Conservation (phyloP, 2,329 filamentous ascomycete genomes). For the Cadophora malorum region DNA sequence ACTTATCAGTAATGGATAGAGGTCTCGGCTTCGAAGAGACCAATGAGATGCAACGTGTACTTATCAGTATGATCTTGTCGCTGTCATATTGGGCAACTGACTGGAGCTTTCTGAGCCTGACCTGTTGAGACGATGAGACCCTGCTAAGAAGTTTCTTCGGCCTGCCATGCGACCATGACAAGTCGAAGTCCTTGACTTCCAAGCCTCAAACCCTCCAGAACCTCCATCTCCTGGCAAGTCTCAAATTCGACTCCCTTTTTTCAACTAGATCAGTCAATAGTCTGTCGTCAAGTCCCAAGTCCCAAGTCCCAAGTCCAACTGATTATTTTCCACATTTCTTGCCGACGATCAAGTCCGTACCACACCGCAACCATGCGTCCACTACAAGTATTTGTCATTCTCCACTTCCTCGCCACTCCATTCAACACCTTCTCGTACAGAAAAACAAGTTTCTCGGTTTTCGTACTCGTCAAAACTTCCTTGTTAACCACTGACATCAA, state of each 20-base stretch:
- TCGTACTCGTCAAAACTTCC: background rate
- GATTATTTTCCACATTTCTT: background rate
- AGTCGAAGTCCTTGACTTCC: background rate
- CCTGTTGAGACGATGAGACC: no score
- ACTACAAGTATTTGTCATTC: conserved; percentile 8
- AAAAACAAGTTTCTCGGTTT: background rate
- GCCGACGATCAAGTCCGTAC: no score
- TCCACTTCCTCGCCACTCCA: background rate
- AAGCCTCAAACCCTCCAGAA: background rate
- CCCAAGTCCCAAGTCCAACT: background rate
- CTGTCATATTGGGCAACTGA: background rate
- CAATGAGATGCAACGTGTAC: no score
- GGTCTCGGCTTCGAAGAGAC: no score
- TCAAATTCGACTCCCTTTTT: background rate
- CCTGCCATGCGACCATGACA: background rate
- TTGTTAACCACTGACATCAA: background rate
- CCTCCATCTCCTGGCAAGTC: background rate
- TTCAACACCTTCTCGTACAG: background rate
- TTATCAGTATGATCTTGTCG: no score
- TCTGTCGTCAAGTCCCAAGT: background rate
- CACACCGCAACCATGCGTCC: no score
- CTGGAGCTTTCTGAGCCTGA: no score
- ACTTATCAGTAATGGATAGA: no score
- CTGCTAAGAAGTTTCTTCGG: background rate
- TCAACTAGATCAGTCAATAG: background rate